Base-by-base conservation (phyloP, 305 asterid species). In the Withania somnifera region DNA sequence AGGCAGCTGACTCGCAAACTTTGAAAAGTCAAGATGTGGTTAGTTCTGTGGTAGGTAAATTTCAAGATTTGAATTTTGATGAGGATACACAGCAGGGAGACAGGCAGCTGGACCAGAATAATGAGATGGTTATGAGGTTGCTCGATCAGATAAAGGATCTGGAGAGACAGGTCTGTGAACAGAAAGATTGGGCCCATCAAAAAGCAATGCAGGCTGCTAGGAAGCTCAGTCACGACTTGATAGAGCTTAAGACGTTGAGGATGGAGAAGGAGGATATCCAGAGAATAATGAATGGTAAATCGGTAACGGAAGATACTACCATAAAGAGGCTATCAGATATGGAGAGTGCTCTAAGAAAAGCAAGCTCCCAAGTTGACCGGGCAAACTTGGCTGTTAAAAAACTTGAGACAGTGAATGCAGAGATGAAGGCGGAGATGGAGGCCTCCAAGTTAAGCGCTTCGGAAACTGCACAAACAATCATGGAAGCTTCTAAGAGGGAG, bases 201-300 rank as follows among this genome's bases (percentile, higher is more conserved):
- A 95, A 92, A 89, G 98, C 99, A 2, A 92, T 95, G 92, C 97
- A 93, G 86, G 99, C 99, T 77, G 99, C 99, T 10, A 87, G 96
- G 66, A 95, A 91, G 92, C 95, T 93, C 53, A 91, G 98, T 82
- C 87, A 87, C 83, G 99, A 95, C 87, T 86, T 95, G 86, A 95
- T 93, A 0, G 98, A 95, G 86, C 92, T 95, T 57, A 94, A 94
- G 92, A 87, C 81, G 84, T 79, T 95, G 87, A 90, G 95, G 90
- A 91, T 92, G 91, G 98, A 95, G 86, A 94, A 93, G 81, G 99
- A 94, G 85, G 99, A 94, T 84, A 91, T 88, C 13, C 97, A 88
- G 87, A 83, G 92, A 45, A 82, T 90, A 85, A 95, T 91, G 87
- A 95, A 92, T 87, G 98, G 97, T 73, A 94, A 92, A 83, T 94